Evolutionary conservation across 192 early-diverging fungal genomes (phyloP), one percentile per base, ranked within the genome.

Genomic region (Podila epicladia): DNA sequence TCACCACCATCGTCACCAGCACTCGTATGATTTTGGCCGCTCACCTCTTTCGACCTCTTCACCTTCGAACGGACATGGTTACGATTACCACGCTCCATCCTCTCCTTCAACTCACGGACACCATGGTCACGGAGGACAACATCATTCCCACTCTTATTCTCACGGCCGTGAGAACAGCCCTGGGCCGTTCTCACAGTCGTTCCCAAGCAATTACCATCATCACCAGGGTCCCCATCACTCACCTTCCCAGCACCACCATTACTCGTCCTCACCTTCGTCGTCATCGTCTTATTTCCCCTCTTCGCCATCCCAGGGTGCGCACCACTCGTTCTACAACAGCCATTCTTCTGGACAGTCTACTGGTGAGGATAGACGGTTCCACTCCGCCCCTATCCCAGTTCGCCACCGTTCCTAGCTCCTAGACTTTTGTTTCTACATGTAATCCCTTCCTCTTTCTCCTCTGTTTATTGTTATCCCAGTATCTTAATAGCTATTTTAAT

Each of bases 301-400:
- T 3, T 73, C 77, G 11, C 71, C 77, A 4, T 80, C 77, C 2
- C 66, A 37, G 35, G 35, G 35, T 9, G 35, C 35, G 9, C 35
- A 37, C 35, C 35, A 37, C 35, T 37, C 35, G 35, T 37, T 37
- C 35, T 37, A 37, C 35, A 37, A 37, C 35, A 37, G 35, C 9
- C 35, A 37, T 37, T 37, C 35, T 37, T 37, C 35, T 37, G 9
- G 9, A 11, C 35, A 73, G 17, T 57, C 53, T 24, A 55, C 69
- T 69, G 38, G 61, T 22, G 77, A 80, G 6, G 77, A 80, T 7
- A 28, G 77, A 59, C 59, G 77, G 26, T 73, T 80, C 33, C 77
- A 80, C 49, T 80, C 77, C 2, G 77, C 77, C 15, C 77, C 77
- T 22, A 80, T 80, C 62, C 77, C 77, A 60, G 77, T 80, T 53